Evolutionary conservation across 163 green algal species (phyloP).

Genomic region (Dunaliella salina): DNA sequence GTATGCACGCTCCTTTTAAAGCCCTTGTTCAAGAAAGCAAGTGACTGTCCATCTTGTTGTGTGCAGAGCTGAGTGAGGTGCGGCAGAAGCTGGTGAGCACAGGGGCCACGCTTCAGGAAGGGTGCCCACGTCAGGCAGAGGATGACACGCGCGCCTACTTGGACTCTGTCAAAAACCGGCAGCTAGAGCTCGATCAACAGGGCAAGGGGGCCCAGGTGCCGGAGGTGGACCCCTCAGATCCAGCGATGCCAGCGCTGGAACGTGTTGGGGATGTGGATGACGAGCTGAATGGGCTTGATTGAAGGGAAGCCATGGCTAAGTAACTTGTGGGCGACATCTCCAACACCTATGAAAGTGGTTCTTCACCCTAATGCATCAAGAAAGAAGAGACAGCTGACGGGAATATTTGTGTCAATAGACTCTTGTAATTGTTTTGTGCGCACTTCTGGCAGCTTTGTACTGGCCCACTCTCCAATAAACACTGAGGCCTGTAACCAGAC

Average conservation of each 20-base stretch:
- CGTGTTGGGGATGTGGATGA: background rate
- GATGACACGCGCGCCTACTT: constrained; percentile 14
- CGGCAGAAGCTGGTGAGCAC: constrained; percentile 15
- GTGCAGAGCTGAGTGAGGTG: background rate
- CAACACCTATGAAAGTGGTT: too few species aligned
- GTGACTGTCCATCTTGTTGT: background rate
- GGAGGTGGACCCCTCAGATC: background rate
- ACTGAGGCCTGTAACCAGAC: too few species aligned
- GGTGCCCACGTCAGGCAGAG: constrained; percentile 1
- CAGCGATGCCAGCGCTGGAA: background rate
- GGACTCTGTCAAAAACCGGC: constrained; percentile 19
- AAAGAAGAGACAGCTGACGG: too few species aligned
- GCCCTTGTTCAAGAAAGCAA: too few species aligned
- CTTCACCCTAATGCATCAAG: too few species aligned
- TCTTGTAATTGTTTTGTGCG: too few species aligned
- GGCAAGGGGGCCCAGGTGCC: background rate
- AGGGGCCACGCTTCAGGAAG: constrained; percentile 13
- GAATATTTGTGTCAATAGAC: too few species aligned
- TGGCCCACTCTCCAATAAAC: too few species aligned
- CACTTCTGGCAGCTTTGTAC: too few species aligned
- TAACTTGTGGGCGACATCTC: too few species aligned
- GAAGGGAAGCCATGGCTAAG: background rate
- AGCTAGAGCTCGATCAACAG: constrained; percentile 21
- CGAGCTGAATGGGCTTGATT: constrained; percentile 19
- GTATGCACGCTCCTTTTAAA: too few species aligned